Evolutionary conservation across 371 early-diverging fungal genomes (phyloP), one percentile per base, ranked within the genome.

Genomic region (Mucor ambiguus): DNA sequence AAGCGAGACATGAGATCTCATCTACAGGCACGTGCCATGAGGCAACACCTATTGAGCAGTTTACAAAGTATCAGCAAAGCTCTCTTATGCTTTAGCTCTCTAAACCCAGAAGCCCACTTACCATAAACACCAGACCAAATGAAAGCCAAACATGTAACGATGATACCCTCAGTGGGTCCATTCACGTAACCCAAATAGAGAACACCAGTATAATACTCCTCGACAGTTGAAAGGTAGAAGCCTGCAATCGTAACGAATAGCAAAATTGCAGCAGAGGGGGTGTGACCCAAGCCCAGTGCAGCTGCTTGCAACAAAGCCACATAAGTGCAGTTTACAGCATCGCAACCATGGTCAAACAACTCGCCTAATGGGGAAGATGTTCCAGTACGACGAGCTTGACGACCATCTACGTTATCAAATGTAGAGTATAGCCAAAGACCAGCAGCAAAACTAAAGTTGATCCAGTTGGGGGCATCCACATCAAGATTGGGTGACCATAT

Each of bases 401-500:
- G 94, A 49, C 99, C 99, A 78, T 99, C 99, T 30, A 99, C 92
- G 67, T 94, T 95, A 82, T 99, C 99, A 72, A 97, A 91, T 20
- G 97, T 95, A 62, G 94, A 94, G 78, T 98, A 98, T 37, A 97
- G 77, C 91, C 95, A 98, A 63, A 98, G 81, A 52, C 95, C 94
- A 18, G 93, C 72, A 9, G 92, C 93, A 81, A 91, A 95, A 71
- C 85, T 87, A 60, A 94, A 90, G 78, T 95, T 94, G 28, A 97
- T 73, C 95, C 98, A 96, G 22, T 84, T 71, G 11, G 96, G 96
- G 11, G 86, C 91, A 4, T 90, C 89, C 14, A 69, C 61, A 26
- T 71, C 81, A 60, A 97, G 80, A 69, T 90, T 90, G 41, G 94
- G 95, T 61, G 91, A 89, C 73, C 77, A 90, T 61, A 87, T 73